Percentiles rank a stretch among this genome's conserved stretches.
Evolutionary conservation across 2,329 filamentous ascomycete species (phyloP).

Genomic region (Salinomyces thailandicus): DNA sequence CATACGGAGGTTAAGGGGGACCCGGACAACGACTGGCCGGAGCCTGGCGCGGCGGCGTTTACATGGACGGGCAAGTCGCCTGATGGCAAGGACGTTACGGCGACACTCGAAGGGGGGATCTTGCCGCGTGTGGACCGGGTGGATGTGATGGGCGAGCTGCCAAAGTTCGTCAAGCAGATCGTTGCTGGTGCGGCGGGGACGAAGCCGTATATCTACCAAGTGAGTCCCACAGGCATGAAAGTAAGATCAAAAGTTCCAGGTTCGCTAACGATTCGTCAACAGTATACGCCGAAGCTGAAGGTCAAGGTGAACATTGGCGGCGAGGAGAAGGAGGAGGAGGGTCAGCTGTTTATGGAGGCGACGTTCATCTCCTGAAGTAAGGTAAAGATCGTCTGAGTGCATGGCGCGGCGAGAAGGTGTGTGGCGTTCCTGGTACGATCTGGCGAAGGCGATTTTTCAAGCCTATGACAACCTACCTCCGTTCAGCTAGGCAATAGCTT

Average conservation of each 20-base stretch:
- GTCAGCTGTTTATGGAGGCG: constrained; percentile 73
- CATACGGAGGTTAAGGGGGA: constrained; percentile 65
- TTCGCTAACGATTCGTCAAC: no score
- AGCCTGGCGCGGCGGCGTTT: constrained; percentile 65
- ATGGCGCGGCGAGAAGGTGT: no score
- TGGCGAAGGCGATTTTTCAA: no score
- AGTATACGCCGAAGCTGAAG: constrained; percentile 65
- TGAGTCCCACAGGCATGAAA: constrained; percentile 36
- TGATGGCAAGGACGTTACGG: constrained; percentile 63
- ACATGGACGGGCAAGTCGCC: constrained; percentile 68
- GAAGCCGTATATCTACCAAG: constrained; percentile 96
- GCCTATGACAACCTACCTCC: no score
- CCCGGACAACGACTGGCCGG: constrained; percentile 74
- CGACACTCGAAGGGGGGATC: constrained; percentile 57
- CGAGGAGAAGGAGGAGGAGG: constrained; percentile 66
- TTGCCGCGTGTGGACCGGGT: constrained; percentile 67
- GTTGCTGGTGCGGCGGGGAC: constrained; percentile 81
- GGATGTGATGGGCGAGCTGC: constrained; percentile 94
- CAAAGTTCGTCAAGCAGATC: constrained; percentile 89
- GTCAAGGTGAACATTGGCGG: constrained; percentile 81
- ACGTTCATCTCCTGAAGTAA: constrained; percentile 71
- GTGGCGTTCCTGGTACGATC: no score
- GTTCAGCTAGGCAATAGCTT: no score
- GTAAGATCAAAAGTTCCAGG: no score
- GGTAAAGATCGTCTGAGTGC: no score